Base-by-base conservation (phyloP, 768 basidiomycete species). In the Infundibulicybe gibba region DNA sequence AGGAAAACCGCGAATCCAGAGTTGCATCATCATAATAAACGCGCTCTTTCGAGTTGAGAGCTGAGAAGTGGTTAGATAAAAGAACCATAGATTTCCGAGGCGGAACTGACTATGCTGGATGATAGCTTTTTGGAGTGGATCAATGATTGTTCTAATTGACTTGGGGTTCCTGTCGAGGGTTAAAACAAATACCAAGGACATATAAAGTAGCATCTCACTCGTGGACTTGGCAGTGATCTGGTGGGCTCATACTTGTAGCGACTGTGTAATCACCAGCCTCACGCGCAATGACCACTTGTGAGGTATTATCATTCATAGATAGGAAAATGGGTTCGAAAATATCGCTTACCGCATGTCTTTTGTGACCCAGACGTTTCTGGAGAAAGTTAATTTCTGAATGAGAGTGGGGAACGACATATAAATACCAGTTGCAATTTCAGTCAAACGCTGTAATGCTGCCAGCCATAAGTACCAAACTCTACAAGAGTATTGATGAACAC, bases 201-300 rank as follows among this genome's bases (percentile, higher is more conserved):
- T 31, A 30, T 32, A 6, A 25, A 15, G 14, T 13, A 30, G 5
- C 25, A 5, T 69, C 81, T 43, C 54, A 86, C 85, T 87, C 85
- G 51, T 81, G 81, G 13, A 87, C 83, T 58, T 81, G 77, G 61
- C 84, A 86, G 6, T 63, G 65, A 25, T 77, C 78, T 14, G 82
- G 80, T 14, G 75, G 73, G 16, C 62, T 61, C 75, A 85, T 80
- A 53, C 78, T 83, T 12, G 85, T 87, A 1, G 81, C 82, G 3
- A 87, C 75, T 5, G 77, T 79, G 61, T 85, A 85, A 53, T 87
- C 85, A 6, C 85, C 85, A 10, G 76, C 81, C 56, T 86, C 84
- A 2, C 80, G 71, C 0, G 82, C 80, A 49, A 87, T 81, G 11
- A 83, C 81, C 31, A 87, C 81, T 79, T 31, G n/a, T 9, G 25